Conservation (phyloP, 2,329 filamentous ascomycete species). For the Exophiala lecanii-corni region DNA sequence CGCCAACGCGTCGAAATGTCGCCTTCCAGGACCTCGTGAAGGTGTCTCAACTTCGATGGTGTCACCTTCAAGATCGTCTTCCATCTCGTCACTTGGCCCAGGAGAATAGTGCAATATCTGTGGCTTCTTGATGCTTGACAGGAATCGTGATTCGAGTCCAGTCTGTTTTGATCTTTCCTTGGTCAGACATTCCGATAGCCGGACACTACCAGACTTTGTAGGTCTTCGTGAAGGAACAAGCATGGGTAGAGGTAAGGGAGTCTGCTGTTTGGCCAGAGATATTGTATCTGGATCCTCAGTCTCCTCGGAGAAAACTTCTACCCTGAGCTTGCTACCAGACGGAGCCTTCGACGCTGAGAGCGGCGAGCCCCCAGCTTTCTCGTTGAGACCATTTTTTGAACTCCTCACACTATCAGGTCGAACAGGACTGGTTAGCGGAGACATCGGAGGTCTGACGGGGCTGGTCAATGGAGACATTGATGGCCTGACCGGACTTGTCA, state of each 20-base stretch:
- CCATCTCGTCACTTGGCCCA: background rate
- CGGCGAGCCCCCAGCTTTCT: no score
- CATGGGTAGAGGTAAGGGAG: background rate
- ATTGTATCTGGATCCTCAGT: background rate
- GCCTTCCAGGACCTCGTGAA: constrained; percentile 15
- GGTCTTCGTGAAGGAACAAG: background rate
- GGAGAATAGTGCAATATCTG: background rate
- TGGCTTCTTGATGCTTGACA: background rate
- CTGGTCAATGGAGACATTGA: background rate
- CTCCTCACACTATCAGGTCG: background rate
- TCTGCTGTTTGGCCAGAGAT: background rate
- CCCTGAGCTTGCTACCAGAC: constrained; percentile 9
- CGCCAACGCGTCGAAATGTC: constrained; percentile 34
- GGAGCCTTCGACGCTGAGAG: no score
- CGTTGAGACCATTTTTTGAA: constrained; percentile 12
- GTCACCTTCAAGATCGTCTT: constrained; percentile 6
- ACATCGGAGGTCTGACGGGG: constrained; percentile 5
- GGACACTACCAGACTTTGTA: background rate
- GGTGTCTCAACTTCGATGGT: constrained; percentile 16
- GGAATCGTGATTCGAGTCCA: background rate
- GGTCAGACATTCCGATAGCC: background rate
- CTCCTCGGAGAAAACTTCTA: constrained; percentile 5
- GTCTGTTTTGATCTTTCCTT: background rate
- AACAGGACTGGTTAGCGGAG: constrained; percentile 1
- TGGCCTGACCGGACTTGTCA: constrained; percentile 15